Evolutionary conservation across 768 basidiomycete genomes (phyloP), one percentile per base, ranked within the genome.

Genomic region (Tulasnella sp.): DNA sequence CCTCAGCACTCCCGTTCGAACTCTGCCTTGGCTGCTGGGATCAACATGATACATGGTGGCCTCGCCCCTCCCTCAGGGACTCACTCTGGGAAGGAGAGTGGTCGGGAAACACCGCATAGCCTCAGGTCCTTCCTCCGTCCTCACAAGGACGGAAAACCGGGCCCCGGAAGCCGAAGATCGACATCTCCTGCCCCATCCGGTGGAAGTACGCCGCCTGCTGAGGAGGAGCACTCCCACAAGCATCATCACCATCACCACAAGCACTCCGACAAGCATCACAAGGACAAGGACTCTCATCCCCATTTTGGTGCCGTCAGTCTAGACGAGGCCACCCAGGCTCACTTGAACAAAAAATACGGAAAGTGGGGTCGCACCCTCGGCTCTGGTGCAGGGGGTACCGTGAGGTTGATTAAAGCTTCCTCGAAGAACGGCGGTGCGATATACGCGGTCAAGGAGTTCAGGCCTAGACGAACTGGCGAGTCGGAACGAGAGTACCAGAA

Each of bases 401-500:
- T 99, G 42, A 79, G 96, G 27, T 79, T 99, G 62, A 94, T 99
- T 72, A 93, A 92, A 72, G 84, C 81, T 59, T 78, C 76, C 67
- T 71, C 66, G 62, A 96, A 94, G 75, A 79, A 78, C 27, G 91
- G 89, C 19, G 85, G 86, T 15, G 74, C 77, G 49, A 83, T 91
- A 49, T 99, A 84, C 69, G 96, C 96, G 45, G 96, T 96, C 62
- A 99, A 99, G 71, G 92, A 98, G 72, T 98, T 99, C 65, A 77
- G 94, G 46, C 86, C 92, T 41, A 87, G 89, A 63, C 80, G 92
- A 58, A 65, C 75, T 3, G 90, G 90, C 31, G 96, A 99, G 74
- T 78, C 78, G 25, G 89, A 92, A 71, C 86, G 89, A 71, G 96
- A 99, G 73, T 99, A 98, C 68, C 91, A 97, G 81, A 94, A 97